phyloP scores from a whole-genome alignment of 495 filamentous ascomycete genomes.

The Alectoria sarmentosa region DNA sequence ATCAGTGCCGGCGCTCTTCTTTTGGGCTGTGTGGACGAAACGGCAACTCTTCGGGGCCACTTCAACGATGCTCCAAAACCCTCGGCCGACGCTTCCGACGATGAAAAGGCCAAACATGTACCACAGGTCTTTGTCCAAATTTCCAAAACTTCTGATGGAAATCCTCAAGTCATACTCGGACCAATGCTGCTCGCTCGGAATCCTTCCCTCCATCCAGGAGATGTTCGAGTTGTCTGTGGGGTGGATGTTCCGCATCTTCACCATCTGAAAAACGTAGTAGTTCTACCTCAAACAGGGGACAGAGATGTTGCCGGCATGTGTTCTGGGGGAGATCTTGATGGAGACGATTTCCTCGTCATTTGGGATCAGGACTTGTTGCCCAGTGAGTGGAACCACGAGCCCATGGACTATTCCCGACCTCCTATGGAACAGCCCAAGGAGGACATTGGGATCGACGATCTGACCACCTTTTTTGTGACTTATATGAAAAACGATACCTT shows the following conservation, averaged over 20 bases:
- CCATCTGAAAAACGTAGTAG: slow-evolving; percentile 76
- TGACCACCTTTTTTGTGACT: slow-evolving; percentile 78
- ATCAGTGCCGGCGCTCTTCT: slow-evolving; percentile 80
- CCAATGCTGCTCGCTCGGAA: slow-evolving; percentile 84
- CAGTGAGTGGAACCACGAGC: slow-evolving; percentile 54
- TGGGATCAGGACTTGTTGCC: slow-evolving; percentile 82
- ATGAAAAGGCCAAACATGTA: slow-evolving; percentile 42
- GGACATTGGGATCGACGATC: slow-evolving; percentile 57
- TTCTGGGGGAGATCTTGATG: slow-evolving; percentile 92
- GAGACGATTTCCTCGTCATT: slow-evolving; percentile 90
- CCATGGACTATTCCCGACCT: slow-evolving; percentile 64
- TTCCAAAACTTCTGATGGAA: slow-evolving; percentile 40
- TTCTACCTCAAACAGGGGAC: slow-evolving; percentile 80
- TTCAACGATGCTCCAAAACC: slow-evolving; percentile 28
- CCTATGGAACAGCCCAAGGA: slow-evolving; percentile 44
- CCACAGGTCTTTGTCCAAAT: slow-evolving; percentile 91
- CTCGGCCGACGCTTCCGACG: slow-evolving; percentile 22
- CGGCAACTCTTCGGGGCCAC: slow-evolving; percentile 63
- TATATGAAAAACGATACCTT: slow-evolving; percentile 93
- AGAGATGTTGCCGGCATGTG: slow-evolving; percentile 86
- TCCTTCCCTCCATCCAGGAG: slow-evolving; percentile 89
- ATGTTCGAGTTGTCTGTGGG: slow-evolving; percentile 80
- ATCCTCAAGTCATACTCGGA: slow-evolving; percentile 63
- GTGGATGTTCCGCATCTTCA: slow-evolving; percentile 66
- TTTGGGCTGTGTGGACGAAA: slow-evolving; percentile 87